Base-by-base conservation (phyloP, 2,329 filamentous ascomycete genomes). In the Trichoderma pleuroti region DNA sequence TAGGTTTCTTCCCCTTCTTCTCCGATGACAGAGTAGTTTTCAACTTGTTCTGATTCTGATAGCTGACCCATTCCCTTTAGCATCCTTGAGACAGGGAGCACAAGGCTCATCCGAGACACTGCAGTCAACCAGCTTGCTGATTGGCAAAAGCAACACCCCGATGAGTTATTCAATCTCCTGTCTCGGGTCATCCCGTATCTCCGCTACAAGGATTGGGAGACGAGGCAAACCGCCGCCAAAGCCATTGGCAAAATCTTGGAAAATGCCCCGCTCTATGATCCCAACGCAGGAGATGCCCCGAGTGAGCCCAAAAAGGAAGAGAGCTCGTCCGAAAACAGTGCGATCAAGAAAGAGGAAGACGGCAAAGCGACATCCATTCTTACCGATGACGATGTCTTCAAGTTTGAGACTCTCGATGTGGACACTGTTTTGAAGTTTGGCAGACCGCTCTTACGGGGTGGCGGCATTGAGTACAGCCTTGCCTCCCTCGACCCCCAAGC, bases 111-210 rank as follows among this genome's bases (percentile, higher is more conserved):
- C 79, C 91, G 97, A 75, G 97, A 98, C 79, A 99, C 96, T 73
- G 97, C 96, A 73, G 96, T 97, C 73, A 94, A 97, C 78, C 96
- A 99, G 83, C 87, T 99, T 73, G 96, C 94, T 73, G 96, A 99
- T 82, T 96, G 97, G 81, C 97, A 99, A 82, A 98, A 98, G 80
- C 93, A 96, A 80, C 96, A 98, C 77, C 96, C 96, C 0, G 95
- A 99, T 82, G 97, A 99, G 81, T 86, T 99, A 1, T 98, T 98
- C 83, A 98, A 98, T 78, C 87, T 99, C 8, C 87, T 99, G 14
- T 95, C 93, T 34, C 88, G 95, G 72, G 94, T 99, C 36, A 91
- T 99, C n/a, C 95, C 96, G 1, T 99, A 98, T 81, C 86, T 99
- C 34, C 90, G 93, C 71, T 95, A 96, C 75, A 97, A 95, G 80